A percentile compares a stretch with the other conserved stretches of the same genome.
Evolutionary conservation across 2,329 filamentous ascomycete species (phyloP).

Genomic region (Dactylonectria estremocensis): DNA sequence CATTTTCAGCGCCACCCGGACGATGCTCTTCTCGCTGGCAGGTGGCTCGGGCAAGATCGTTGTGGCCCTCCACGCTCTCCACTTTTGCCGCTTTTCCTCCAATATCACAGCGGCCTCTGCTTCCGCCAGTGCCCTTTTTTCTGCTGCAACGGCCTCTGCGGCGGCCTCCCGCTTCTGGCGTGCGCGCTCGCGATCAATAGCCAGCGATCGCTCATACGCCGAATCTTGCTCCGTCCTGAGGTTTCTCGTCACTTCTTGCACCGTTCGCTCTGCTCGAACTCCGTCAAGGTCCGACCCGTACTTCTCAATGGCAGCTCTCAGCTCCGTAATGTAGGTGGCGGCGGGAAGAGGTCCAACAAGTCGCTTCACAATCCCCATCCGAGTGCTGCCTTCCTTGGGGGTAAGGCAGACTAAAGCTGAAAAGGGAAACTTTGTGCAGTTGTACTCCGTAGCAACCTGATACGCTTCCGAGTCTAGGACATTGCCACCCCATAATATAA

Average conservation of each 20-base stretch:
- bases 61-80: slow-evolving; percentile 84
- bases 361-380: slow-evolving; percentile 91
- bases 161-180: slow-evolving; percentile 84
- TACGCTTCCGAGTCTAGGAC: slow-evolving; percentile 95
- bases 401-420: slow-evolving; percentile 89
- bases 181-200: slow-evolving; percentile 88
- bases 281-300: slow-evolving; percentile 83
- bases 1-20: slow-evolving; percentile 80
- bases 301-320: slow-evolving; percentile 80
- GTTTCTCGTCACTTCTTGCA: slow-evolving; percentile 85
- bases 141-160: slow-evolving; percentile 77
- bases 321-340: slow-evolving; percentile 80
- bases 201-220: slow-evolving; percentile 93
- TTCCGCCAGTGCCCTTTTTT: slow-evolving; percentile 72
- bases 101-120: slow-evolving; percentile 72
- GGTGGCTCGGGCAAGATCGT: slow-evolving; percentile 79
- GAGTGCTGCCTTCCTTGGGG: slow-evolving; percentile 84
- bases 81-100: slow-evolving; percentile 70
- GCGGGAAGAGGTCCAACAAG: slow-evolving; percentile 81
- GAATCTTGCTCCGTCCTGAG: slow-evolving; percentile 91
- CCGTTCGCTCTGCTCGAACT: slow-evolving; percentile 81
- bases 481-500: slow-evolving; percentile 93
- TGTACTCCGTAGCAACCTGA: slow-evolving; percentile 89
- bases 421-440: slow-evolving; percentile 94
- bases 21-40: slow-evolving; percentile 73